A percentile compares a stretch with the other conserved stretches of the same genome.
These are phyloP conservation scores for Rhytidiadelphus loreus DNA, from an alignment of 225 moss, liverwort and hornwort species.

Conservation along the genomic window DNA sequence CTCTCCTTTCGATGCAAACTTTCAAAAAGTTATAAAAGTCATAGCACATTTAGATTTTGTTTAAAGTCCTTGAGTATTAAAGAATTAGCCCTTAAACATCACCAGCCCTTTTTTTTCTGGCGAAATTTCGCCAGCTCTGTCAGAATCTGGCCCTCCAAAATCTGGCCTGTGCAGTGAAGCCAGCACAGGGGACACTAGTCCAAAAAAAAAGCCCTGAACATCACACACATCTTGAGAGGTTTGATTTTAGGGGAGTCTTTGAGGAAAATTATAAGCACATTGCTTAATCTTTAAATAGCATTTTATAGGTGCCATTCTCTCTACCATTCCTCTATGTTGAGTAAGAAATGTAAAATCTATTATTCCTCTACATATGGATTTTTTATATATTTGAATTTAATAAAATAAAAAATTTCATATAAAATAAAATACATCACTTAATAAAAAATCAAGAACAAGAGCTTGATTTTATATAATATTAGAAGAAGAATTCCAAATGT, in stretches of 20 bases:
- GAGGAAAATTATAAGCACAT: neutral
- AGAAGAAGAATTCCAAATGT: neutral
- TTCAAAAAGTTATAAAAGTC: neutral
- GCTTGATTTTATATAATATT: neutral
- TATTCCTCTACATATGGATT: neutral
- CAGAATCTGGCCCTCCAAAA: too few species aligned
- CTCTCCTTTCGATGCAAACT: rapidly evolving
- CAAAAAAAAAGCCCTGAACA: too few species aligned
- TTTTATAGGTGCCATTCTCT: neutral
- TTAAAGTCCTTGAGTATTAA: neutral
- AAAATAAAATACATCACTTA: rapidly evolving
- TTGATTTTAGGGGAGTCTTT: neutral
- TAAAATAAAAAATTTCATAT: neutral
- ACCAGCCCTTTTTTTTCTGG: too few species aligned
- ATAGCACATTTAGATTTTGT: neutral
- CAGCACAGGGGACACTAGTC: too few species aligned
- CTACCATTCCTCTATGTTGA: neutral
- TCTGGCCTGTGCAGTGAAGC: too few species aligned
- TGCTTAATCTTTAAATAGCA: neutral
- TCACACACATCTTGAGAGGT: neutral
- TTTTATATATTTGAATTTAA: neutral
- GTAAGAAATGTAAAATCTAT: neutral
- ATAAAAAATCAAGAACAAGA: neutral
- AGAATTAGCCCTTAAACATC: neutral
- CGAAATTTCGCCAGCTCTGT: too few species aligned